phyloP scores from a whole-genome alignment of 2,329 filamentous ascomycete genomes.

The Curvularia sp. region DNA sequence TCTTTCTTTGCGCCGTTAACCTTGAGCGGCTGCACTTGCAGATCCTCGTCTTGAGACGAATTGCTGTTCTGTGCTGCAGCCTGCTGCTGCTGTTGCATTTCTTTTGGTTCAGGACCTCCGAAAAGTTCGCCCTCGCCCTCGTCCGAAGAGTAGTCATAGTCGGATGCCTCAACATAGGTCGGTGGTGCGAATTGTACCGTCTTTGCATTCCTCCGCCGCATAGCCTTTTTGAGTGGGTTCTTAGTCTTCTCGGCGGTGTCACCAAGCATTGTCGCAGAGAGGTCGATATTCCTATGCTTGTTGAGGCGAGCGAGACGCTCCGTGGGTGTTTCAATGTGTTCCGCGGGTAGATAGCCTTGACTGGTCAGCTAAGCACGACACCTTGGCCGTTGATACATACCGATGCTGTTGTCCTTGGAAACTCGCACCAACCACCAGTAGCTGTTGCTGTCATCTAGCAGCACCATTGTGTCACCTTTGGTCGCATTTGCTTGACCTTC shows the following conservation, averaged over 20 bases:
- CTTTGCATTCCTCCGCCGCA: slow-evolving; percentile 81
- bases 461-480: slow-evolving; percentile 98
- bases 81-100: slow-evolving; percentile 36
- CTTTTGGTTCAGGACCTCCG: slow-evolving; percentile 45
- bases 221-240: slow-evolving; percentile 82
- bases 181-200: slow-evolving; percentile 85
- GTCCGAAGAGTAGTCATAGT: slow-evolving; percentile 82
- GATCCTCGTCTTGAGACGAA: slow-evolving; percentile 50
- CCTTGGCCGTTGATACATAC: slow-evolving; percentile 51
- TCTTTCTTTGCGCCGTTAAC: slow-evolving; percentile 45
- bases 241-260: slow-evolving; percentile 81
- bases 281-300: slow-evolving; percentile 96
- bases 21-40: slow-evolving; percentile 50
- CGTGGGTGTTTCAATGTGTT: slow-evolving; percentile 97
- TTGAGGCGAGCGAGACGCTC: slow-evolving; percentile 92
- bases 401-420: slow-evolving; percentile 96
- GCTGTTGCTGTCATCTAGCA: slow-evolving; percentile 97
- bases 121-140: slow-evolving; percentile 65
- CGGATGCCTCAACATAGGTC: slow-evolving; percentile 86
- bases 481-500: slow-evolving; percentile 98
- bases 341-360: slow-evolving; percentile 94
- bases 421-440: slow-evolving; percentile 99
- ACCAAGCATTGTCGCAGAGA: slow-evolving; percentile 74
- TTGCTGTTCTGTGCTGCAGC: slow-evolving; percentile 44
- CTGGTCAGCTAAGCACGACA: slow-evolving; percentile 4